Conservation (phyloP, 371 early-diverging fungal species). For the Sporodiniella umbellata region DNA sequence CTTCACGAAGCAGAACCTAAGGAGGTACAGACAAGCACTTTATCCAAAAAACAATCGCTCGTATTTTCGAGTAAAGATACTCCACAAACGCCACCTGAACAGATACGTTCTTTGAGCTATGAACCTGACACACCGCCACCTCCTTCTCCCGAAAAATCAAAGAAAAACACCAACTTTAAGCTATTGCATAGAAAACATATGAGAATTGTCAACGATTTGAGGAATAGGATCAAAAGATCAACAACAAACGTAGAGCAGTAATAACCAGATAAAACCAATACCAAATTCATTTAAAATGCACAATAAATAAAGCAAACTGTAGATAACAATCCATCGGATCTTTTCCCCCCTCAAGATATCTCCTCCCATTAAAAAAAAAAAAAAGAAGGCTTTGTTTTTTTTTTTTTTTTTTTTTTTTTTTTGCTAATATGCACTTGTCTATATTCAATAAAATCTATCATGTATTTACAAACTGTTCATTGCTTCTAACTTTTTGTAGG, state of each 20-base stretch:
- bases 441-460: too few species aligned
- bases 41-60: background rate
- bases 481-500: constrained; percentile 13
- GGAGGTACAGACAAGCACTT: background rate
- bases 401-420: too few species aligned
- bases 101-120: background rate
- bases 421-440: too few species aligned
- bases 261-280: background rate
- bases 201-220: background rate
- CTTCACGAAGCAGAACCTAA: background rate
- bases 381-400: too few species aligned
- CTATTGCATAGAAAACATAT: background rate
- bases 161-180: background rate
- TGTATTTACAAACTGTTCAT: background rate
- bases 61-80: background rate
- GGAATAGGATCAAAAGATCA: background rate
- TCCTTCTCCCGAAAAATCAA: background rate
- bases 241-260: background rate
- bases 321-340: background rate
- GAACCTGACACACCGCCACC: background rate
- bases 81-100: background rate
- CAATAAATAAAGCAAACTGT: background rate
- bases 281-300: background rate
- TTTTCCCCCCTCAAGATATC: too few species aligned
- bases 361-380: too few species aligned